A percentile compares a stretch with the other conserved stretches of the same genome.
Evolutionary conservation across 192 early-diverging fungal species (phyloP).

Genomic region (Coemansia guatemalensis): DNA sequence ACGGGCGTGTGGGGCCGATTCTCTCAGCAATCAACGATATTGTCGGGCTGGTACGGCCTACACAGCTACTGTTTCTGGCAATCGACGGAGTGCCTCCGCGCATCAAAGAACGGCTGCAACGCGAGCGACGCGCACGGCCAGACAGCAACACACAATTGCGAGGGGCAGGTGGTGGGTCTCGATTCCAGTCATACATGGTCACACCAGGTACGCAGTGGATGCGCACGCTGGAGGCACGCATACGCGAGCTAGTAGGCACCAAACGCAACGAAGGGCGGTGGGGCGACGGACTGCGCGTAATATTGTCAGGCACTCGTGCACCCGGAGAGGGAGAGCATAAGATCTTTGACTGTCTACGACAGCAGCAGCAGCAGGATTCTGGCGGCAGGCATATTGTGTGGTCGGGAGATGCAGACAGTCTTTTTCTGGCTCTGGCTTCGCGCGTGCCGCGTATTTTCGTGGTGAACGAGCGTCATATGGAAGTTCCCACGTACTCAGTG

Average conservation of each 20-base stretch:
- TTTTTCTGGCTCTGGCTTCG: conserved; percentile 90
- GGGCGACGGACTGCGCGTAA: conserved; percentile 81
- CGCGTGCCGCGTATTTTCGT: conserved; percentile 91
- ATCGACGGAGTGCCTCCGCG: conserved; percentile 95
- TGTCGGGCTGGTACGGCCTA: conserved; percentile 63
- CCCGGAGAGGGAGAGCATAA: conserved; percentile 99
- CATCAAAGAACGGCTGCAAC: conserved; percentile 97
- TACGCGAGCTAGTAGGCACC: conserved; percentile 81
- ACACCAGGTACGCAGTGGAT: conserved; percentile 96
- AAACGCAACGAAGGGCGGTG: conserved; percentile 72
- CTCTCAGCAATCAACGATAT: conserved; percentile 20
- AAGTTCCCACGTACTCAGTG: conserved; percentile 2
- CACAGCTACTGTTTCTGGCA: conserved; percentile 87
- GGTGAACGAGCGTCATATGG: conserved; percentile 81
- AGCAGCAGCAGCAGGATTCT: conserved; percentile 60
- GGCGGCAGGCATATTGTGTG: conserved; percentile 80
- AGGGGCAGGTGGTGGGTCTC: conserved; percentile 35
- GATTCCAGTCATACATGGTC: conserved; percentile 90
- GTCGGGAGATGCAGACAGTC: conserved; percentile 93
- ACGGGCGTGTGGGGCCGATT: conserved; percentile 24
- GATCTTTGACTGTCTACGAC: conserved; percentile 94
- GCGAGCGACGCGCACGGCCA: conserved; percentile 86
- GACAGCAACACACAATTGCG: conserved; percentile 56
- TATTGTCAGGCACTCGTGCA: conserved; percentile 87
- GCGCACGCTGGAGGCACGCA: conserved; percentile 71